Base-by-base conservation (phyloP, 208 protist genomes). In the Acanthamoeba quina region DNA sequence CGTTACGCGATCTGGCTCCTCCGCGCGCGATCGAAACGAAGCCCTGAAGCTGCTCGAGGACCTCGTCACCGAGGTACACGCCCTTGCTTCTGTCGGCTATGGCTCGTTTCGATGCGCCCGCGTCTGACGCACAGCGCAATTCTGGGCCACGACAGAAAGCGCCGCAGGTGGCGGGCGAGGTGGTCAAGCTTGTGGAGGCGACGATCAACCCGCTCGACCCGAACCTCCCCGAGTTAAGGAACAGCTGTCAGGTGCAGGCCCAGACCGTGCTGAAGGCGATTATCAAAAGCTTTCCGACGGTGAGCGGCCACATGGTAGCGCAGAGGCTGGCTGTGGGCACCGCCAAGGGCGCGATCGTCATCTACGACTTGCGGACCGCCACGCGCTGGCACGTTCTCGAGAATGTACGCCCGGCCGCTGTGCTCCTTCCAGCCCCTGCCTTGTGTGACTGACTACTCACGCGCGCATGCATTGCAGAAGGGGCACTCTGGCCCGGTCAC, bases 321-420 rank as follows among this genome's bases (percentile, higher is more conserved):
- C 97, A 98, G 85, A 74, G 96, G 58, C 74, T 98, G 24, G 96
- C 96, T 0, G 93, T 98, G 10, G 97, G 96, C 24, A 96, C 94
- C 7, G 24, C 83, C 24, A 90, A 95, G 68, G 96, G 96, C 13
- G 80, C 93, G 1, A 93, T 98, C 26, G 76, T 97, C 17, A 88
- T 98, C 7, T 98, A 98, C 91, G 97, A 98, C 44, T 52, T 98
- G 41, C 96, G 96, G 56, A 97, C 96, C 29, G 97, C 95, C 0
- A 95, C 95, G 10, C 74, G 94, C 41, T 97, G 95, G 95, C 95
- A 97, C 64, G 94, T 95, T 15, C 58, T 96, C 1, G 94, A 96
- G 49, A 86, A 41, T n/a, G 60, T 72, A 52, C 64, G 47, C 29
- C 37, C 37, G 37, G 37, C 37, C 37, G 37, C 37, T 41, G 1